phyloP scores from a whole-genome alignment of 768 basidiomycete species.

The Leucosporidium scottii region DNA sequence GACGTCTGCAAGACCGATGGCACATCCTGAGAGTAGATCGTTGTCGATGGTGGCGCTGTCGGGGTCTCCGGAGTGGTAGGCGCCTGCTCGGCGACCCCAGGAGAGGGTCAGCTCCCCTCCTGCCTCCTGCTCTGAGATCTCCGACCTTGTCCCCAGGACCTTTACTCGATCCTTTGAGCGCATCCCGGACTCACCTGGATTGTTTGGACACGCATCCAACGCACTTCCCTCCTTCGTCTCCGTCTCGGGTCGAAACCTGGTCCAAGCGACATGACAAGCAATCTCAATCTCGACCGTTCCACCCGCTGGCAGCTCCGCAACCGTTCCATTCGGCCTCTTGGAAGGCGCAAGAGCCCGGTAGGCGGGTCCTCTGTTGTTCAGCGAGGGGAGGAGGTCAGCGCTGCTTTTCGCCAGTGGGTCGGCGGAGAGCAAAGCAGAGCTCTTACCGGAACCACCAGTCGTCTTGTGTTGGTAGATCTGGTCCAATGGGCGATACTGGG shows the following conservation, averaged over 20 bases:
- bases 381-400: background rate
- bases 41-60: conserved; percentile 1
- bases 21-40: conserved; percentile 22
- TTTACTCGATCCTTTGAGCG: too few relatives aligned
- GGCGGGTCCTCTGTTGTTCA: background rate
- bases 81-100: background rate
- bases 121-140: too few relatives aligned
- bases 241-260: background rate
- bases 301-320: background rate
- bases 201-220: background rate
- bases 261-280: background rate
- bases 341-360: background rate
- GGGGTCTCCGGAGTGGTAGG: too few relatives aligned
- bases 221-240: background rate
- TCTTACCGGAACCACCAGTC: background rate
- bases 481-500: background rate
- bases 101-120: background rate
- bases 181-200: background rate
- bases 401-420: too few relatives aligned
- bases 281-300: background rate
- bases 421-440: too few relatives aligned
- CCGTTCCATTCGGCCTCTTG: background rate
- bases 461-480: background rate
- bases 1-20: conserved; percentile 22
- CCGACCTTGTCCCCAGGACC: too few relatives aligned